A percentile compares a stretch with the other conserved stretches of the same genome.
Evolutionary conservation across 345 rosid species (phyloP).

Genomic region (Populus davidiana): DNA sequence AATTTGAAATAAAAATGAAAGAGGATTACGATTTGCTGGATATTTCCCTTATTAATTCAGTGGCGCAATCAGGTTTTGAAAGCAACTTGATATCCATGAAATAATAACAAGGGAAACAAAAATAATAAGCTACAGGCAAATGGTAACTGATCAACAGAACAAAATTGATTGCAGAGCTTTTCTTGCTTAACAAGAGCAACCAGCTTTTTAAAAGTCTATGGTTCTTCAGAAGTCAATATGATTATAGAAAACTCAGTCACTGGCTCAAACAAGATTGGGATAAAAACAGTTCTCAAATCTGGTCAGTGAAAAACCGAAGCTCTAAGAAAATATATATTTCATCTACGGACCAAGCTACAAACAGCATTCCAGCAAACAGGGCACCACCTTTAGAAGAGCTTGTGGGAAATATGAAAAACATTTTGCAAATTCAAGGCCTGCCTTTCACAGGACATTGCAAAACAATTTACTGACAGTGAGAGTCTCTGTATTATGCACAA

Average conservation of each 20-base stretch:
- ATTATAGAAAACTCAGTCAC: neutral
- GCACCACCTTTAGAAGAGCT: neutral
- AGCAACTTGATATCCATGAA: neutral
- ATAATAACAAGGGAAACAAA: neutral
- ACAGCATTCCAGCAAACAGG: neutral
- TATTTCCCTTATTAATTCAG: neutral
- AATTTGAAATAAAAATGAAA: neutral
- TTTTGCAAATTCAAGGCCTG: neutral
- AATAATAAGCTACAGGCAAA: neutral
- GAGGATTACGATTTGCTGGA: neutral
- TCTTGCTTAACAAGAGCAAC: neutral
- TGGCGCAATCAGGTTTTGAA: neutral
- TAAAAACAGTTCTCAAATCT: neutral
- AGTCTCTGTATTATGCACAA: conserved; percentile 1
- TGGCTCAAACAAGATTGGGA: neutral
- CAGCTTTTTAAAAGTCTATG: neutral
- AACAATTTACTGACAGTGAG: neutral
- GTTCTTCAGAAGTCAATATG: neutral
- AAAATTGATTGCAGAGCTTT: neutral
- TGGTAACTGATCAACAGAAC: neutral
- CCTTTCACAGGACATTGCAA: neutral
- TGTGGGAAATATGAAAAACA: neutral
- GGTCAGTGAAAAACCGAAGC: neutral
- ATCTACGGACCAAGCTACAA: neutral
- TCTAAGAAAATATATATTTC: neutral